Evolutionary conservation across 495 filamentous ascomycete species (phyloP).

Genomic region (Margaritispora aquatica): DNA sequence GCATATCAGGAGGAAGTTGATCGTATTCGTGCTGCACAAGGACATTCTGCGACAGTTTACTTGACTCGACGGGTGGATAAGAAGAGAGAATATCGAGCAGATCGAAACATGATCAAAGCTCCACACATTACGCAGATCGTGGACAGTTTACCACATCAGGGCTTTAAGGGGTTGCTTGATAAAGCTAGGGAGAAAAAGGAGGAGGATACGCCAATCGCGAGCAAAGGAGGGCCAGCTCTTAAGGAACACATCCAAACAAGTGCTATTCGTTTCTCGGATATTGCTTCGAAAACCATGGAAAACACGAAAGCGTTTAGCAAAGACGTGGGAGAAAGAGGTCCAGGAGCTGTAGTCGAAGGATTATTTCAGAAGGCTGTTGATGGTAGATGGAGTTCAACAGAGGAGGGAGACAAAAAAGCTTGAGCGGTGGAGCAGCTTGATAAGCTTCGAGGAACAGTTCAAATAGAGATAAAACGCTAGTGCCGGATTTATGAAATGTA

Average conservation of each 20-base stretch:
- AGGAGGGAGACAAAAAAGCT: not conserved
- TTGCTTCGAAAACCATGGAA: conserved; percentile 16
- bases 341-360: conserved; percentile 1
- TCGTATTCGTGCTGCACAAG: conserved; percentile 45
- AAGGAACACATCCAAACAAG: not conserved
- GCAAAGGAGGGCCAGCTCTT: not conserved
- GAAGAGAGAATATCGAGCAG: conserved; percentile 16
- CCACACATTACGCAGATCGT: not conserved
- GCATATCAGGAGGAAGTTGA: conserved; percentile 80
- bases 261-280: conserved; percentile 5
- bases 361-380: conserved; percentile 12
- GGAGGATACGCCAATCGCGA: not conserved
- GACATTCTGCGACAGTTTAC: conserved; percentile 21
- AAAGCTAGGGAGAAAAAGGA: conserved; percentile 13
- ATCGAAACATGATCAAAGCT: conserved; percentile 18
- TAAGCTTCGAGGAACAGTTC: not conserved
- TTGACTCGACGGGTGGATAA: conserved; percentile 23
- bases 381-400: not conserved
- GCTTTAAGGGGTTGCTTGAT: conserved; percentile 20
- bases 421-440: not conserved
- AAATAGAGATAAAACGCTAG: too few species aligned
- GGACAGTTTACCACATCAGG: conserved; percentile 7
- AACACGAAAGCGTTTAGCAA: conserved; percentile 13
- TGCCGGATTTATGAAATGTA: too few species aligned
- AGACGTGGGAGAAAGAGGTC: conserved; percentile 6